phyloP scores from a whole-genome alignment of 2,329 filamentous ascomycete species.

The Stylonectria norvegica region DNA sequence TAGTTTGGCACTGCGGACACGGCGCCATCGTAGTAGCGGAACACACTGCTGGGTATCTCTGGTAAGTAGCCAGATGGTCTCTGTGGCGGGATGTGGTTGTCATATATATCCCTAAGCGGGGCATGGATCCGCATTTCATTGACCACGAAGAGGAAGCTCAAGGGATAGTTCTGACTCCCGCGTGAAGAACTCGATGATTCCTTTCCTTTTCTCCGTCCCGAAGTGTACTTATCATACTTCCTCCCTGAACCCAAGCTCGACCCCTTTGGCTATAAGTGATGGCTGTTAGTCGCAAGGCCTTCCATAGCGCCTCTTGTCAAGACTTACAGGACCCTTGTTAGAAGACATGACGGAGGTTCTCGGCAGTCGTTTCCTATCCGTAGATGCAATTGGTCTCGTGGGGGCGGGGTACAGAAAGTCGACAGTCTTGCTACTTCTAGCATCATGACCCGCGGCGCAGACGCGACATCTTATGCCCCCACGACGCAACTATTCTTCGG shows the following conservation, averaged over 20 bases:
- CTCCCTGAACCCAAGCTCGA: constrained; percentile 8
- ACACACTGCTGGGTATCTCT: constrained; percentile 32
- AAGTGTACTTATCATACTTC: constrained; percentile 1
- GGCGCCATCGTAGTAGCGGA: constrained; percentile 34
- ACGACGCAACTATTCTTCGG: not conserved
- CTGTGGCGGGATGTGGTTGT: constrained; percentile 32
- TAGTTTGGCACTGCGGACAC: constrained; percentile 24
- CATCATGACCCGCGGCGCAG: constrained; percentile 1
- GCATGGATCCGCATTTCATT: constrained; percentile 31
- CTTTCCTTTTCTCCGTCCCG: constrained; percentile 9
- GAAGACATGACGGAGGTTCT: not conserved
- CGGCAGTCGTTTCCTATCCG: not conserved
- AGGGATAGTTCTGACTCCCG: not conserved
- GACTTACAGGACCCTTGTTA: constrained; percentile 10
- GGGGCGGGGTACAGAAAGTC: constrained; percentile 1
- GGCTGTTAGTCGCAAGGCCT: constrained; percentile 6
- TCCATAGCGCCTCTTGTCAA: not conserved
- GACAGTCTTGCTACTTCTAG: not conserved
- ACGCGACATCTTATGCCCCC: constrained; percentile 17
- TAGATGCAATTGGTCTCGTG: not conserved
- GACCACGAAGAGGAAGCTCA: constrained; percentile 39
- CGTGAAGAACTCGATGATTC: not conserved
- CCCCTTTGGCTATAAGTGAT: no score
- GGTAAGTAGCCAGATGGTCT: constrained; percentile 17
- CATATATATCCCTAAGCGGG: constrained; percentile 5